These are phyloP conservation scores for Mycena latifolia DNA, from an alignment of 768 basidiomycete genomes.

Conservation along the genomic window DNA sequence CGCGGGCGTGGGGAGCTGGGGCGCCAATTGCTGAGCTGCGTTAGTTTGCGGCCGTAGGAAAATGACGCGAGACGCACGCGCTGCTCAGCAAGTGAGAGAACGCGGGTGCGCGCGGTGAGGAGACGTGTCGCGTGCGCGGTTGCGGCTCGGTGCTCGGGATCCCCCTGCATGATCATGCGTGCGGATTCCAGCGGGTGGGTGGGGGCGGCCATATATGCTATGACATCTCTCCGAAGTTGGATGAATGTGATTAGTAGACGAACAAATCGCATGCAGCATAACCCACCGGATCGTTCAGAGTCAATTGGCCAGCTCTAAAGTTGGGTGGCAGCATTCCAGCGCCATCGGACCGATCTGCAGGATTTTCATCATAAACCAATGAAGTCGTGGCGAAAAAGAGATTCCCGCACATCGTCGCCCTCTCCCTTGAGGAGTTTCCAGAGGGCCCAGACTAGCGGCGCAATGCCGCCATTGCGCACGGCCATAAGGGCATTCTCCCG, in stretches of 20 bases:
- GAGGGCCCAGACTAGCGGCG: constrained; percentile 85
- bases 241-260: no score
- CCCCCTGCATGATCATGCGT: constrained; percentile 67
- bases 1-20: constrained; percentile 62
- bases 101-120: constrained; percentile 76
- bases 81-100: constrained; percentile 81
- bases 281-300: no score
- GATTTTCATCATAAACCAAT: no score
- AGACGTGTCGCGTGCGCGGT: constrained; percentile 79
- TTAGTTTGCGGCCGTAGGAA: not conserved
- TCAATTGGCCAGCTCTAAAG: no score
- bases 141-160: no score
- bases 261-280: no score
- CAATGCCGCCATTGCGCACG: constrained; percentile 62
- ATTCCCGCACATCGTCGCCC: constrained; percentile 83
- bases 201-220: constrained; percentile 52
- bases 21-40: constrained; percentile 61
- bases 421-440: constrained; percentile 91
- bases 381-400: no score
- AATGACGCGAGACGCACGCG: constrained; percentile 54
- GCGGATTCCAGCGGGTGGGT: constrained; percentile 69
- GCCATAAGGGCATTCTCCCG: constrained; percentile 66
- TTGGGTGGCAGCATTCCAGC: constrained; percentile 72
- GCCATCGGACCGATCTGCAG: constrained; percentile 84
- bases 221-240: constrained; percentile 53